Base-by-base conservation (phyloP, 2,329 filamentous ascomycete species). In the Aureobasidium sp. region DNA sequence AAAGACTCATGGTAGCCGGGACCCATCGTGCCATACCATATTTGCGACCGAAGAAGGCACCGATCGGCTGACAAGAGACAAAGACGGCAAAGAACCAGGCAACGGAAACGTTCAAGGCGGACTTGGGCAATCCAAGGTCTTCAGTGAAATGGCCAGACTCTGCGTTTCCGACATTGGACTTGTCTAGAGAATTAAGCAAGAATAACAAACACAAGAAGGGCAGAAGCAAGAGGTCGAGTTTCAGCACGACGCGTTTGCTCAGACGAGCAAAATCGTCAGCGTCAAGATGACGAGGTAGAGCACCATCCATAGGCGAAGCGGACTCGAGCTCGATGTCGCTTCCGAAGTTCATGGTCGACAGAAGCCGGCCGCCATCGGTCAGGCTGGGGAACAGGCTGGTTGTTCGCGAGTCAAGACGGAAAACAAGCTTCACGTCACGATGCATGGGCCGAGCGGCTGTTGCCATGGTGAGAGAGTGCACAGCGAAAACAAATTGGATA, bases 51-150 rank as follows among this genome's bases (percentile, higher is more conserved):
- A 87, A 80, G 14, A 81, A 81, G 0, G 82, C 81, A 3, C 82
- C 82, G 0, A 81, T 71, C 0, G 83, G 82, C 65, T 85, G 83
- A 14, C 85, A 73, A 0, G 79, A 66, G n/a, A 86, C 82, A 66
- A 85, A 85, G 62, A 82, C 81, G 65, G 79, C 76, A 68, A 83
- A 85, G 75, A 85, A 85, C 58, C 80, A 76, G 25, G 81, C 80
- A 11, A 84, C 79, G 2, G 82, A 80, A 5, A 77, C 77, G 66
- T 85, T 84, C 61, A 86, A 70, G 66, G 84, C 82, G 41, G 74
- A 72, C n/a, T 77, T 75, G 3, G 72, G 71, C 1, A 83, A 74
- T 0, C 82, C 82, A 29, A 82, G 79, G 65, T 85, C 82, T 44
- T 72, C 70, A 0, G 82, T 85, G 69, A 85, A 85, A 64, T 87